These are phyloP conservation scores for Nepenthes alata DNA, from an alignment of 179 eudicot species.

Conservation along the genomic window DNA sequence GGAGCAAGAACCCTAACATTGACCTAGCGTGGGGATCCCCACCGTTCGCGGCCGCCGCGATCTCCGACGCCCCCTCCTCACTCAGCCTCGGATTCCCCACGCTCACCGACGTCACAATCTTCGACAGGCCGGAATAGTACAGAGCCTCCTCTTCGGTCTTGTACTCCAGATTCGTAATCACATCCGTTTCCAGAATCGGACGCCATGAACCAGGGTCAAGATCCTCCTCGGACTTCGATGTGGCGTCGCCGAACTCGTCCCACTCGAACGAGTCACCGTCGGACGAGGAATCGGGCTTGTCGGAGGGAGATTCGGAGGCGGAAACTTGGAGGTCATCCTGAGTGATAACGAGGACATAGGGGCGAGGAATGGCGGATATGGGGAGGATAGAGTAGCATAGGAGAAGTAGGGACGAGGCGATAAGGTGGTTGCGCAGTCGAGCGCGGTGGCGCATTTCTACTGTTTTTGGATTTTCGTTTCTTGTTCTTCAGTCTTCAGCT, in stretches of 20 bases:
- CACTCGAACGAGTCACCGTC: conserved; percentile 32
- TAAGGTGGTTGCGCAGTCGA: conserved; percentile 6
- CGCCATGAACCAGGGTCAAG: conserved; percentile 89
- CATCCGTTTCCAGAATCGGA: conserved; percentile 34
- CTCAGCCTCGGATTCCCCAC: conserved; percentile 40
- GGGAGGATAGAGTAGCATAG: conserved; percentile 25
- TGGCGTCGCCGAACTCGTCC: conserved; percentile 58
- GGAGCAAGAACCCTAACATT: conserved; percentile 60
- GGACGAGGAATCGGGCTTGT: conserved; percentile 12
- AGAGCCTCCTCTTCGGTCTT: conserved; percentile 11
- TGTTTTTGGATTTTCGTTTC: neutral
- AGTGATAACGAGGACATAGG: conserved; percentile 63
- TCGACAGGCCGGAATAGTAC: conserved; percentile 41
- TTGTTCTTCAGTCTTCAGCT: too few relatives aligned
- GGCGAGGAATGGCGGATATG: conserved; percentile 29
- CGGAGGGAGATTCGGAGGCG: conserved; percentile 14
- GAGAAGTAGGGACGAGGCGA: conserved; percentile 14
- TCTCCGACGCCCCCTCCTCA: conserved; percentile 54
- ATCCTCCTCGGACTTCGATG: conserved; percentile 42
- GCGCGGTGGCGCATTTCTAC: conserved; percentile 4
- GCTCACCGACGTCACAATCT: conserved; percentile 39
- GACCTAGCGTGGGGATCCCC: conserved; percentile 75
- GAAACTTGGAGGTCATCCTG: conserved; percentile 64
- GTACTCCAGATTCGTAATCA: neutral
- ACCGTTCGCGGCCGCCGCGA: conserved; percentile 47